Evolutionary conservation across 768 basidiomycete genomes (phyloP), one percentile per base, ranked within the genome.

Genomic region (Trametes coccinea): DNA sequence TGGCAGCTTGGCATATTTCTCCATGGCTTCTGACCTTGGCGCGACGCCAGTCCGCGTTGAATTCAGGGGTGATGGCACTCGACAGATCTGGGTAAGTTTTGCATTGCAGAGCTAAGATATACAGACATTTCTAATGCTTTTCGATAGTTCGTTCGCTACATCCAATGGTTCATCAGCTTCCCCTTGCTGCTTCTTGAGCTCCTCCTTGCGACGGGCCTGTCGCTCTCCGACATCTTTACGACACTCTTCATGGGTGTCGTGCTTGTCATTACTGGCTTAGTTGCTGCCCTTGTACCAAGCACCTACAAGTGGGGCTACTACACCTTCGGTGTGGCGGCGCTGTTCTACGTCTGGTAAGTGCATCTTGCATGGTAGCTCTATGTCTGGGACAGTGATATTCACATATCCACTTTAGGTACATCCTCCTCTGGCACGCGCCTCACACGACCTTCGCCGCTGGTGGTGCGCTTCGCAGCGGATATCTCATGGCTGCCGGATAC

Each of bases 11-110:
- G 70, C 79, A 1, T 83, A 82, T 73, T 83, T 82, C 70, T 73
- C 77, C 11, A 83, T 84, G 83, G 84, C 83, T 0, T 83, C 82
- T 17, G 76, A 84, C 67, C 74, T 85, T 41, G 84, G 84, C 11
- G 72, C 72, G 45, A 79, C 82, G 0, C 75, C 81, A 40, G 67
- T 84, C 63, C 58, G 44, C 16, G 76, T 79, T 43, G 81, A 82
- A 64, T 83, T 79, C 68, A 66, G 71, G 31, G 72, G 72, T n/a
- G 54, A 72, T 48, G 72, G 71, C 62, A 76, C 76, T 1, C 78
- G 77, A 22, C 77, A 73, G 68, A 74, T 78, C 73, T 78, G 79
- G 79, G 77, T 85, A 74, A 52, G 76, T 56, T n/a, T 22, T 13
- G 10, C 6, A 11, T 6, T 2, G 5, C 45, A 7, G 17, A 22